Evolutionary conservation across 129 eudicot genomes (phyloP), one percentile per base, ranked within the genome.

Genomic region (Chrysanthemum makinoi): DNA sequence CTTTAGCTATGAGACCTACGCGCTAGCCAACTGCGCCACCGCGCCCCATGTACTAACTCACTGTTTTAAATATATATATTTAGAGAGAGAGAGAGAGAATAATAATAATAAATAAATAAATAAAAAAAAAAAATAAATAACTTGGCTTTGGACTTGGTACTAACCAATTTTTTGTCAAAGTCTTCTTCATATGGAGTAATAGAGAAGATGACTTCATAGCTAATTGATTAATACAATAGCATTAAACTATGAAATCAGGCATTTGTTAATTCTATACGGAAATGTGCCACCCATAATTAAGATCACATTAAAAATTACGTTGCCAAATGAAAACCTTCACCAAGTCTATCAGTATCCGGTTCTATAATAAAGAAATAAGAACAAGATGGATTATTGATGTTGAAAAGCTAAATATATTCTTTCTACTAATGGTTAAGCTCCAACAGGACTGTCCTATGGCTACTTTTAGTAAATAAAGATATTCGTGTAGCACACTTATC

Each of bases 1-100:
- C 95, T 77, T 28, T 60, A 63, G 94, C 96, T 90, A 90, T 87
- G 96, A 90, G 95, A 87, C 96, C 95, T 87, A 87, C 96, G 97
- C 91, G 98, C 98, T 89, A 92, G 95, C 98, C 98, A 89, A 92
- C 24, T 22, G 24, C 24, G 24, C 24, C 24, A 22, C 24, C 24
- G n/a, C n/a, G n/a, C n/a, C n/a, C n/a, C n/a, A n/a, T n/a, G n/a
- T n/a, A n/a, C n/a, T n/a, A n/a, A n/a, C n/a, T n/a, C n/a, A n/a
- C n/a, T n/a, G n/a, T n/a, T n/a, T n/a, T n/a, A n/a, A n/a, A n/a
- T n/a, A n/a, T n/a, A n/a, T n/a, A n/a, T n/a, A n/a, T n/a, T n/a
- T n/a, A n/a, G n/a, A n/a, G n/a, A n/a, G n/a, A n/a, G n/a, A n/a
- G n/a, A n/a, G n/a, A n/a, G n/a, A n/a, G n/a, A n/a, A n/a, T n/a